Evolutionary conservation across 2,329 filamentous ascomycete species (phyloP).

Genomic region (Colletotrichum sp.): DNA sequence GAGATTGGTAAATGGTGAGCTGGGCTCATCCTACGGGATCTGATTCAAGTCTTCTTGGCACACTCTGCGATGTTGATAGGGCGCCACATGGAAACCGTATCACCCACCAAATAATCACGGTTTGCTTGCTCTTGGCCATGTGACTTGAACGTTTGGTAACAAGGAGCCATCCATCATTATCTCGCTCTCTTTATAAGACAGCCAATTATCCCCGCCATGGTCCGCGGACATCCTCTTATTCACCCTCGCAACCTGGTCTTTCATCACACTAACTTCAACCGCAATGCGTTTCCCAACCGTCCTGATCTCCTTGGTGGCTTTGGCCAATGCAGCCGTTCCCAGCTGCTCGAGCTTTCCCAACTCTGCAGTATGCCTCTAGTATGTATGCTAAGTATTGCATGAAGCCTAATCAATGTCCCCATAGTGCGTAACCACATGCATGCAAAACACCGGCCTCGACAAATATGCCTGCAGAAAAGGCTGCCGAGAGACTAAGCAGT

Average conservation of each 20-base stretch:
- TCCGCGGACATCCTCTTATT: not conserved
- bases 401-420: accelerated
- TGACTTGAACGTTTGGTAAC: not conserved
- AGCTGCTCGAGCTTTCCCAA: not conserved
- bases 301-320: not conserved
- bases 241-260: accelerated
- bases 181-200: not conserved
- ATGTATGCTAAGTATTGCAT: not conserved
- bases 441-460: not conserved
- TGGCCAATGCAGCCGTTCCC: not conserved
- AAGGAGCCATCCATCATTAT: not conserved
- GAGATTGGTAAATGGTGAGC: not conserved
- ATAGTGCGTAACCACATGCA: not conserved
- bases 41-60: not conserved
- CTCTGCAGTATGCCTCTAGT: not conserved
- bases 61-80: not conserved
- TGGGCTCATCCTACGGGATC: not conserved
- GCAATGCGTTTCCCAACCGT: not conserved
- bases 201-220: not conserved
- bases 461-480: not conserved
- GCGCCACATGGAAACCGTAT: not conserved
- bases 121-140: not conserved
- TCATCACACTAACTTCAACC: not conserved
- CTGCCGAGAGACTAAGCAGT: not conserved
- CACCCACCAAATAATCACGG: not conserved